phyloP scores from a whole-genome alignment of 805 yeast genomes.

The Myxozyma neotropica region DNA sequence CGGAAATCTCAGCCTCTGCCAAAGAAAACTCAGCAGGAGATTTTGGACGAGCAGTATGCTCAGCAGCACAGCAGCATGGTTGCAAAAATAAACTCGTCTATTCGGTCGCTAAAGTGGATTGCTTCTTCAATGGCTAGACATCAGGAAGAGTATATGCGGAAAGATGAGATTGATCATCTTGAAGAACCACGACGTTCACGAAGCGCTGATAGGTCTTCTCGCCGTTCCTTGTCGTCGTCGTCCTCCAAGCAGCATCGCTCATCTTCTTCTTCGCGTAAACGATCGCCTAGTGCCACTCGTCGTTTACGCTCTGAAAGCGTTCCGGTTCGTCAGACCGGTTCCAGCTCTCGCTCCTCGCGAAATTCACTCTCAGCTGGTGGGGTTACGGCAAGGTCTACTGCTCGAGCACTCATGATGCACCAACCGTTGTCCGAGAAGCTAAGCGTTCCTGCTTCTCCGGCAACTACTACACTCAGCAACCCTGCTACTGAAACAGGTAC shows the following conservation, averaged over 20 bases:
- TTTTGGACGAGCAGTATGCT: conserved; percentile 25
- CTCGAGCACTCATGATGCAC: conserved; percentile 30
- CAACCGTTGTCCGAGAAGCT: conserved; percentile 15
- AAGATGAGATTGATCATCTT: conserved; percentile 26
- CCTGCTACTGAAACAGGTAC: conserved; percentile 3
- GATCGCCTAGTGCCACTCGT: conserved; percentile 19
- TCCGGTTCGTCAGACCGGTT: conserved; percentile 12
- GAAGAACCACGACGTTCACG: conserved; percentile 28
- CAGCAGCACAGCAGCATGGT: conserved; percentile 25
- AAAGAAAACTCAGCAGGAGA: conserved; percentile 11
- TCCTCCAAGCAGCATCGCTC: neutral
- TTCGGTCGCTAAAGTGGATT: conserved; percentile 30
- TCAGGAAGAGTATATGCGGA: conserved; percentile 32
- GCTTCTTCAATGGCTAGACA: conserved; percentile 34
- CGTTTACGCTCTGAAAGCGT: conserved; percentile 20
- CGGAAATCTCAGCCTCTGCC: neutral
- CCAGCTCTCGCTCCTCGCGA: neutral
- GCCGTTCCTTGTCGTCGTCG: conserved; percentile 4
- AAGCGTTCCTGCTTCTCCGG: neutral
- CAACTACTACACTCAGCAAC: neutral
- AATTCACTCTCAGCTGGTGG: conserved; percentile 30
- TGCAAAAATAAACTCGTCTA: conserved; percentile 28
- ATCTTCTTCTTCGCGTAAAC: neutral
- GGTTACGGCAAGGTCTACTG: conserved; percentile 29
- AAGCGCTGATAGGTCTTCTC: conserved; percentile 3